Conservation (phyloP, 2,329 filamentous ascomycete genomes). For the Alternaria gaisen region DNA sequence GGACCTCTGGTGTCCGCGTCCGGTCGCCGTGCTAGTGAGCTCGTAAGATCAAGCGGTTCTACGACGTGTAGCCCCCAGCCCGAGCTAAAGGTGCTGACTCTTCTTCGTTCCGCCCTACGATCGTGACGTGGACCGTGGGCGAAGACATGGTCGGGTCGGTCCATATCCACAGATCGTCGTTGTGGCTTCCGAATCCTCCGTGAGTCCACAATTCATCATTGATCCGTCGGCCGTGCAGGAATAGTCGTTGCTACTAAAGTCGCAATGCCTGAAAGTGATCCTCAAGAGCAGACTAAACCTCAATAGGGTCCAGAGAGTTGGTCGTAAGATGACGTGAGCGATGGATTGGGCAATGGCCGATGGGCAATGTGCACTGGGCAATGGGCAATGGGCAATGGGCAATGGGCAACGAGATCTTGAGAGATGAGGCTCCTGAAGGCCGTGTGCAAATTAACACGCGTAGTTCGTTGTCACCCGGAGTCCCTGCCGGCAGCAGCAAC, state of each 20-base stretch:
- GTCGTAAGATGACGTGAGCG: slow-evolving; percentile 6
- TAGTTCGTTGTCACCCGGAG: not conserved
- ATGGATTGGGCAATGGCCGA: not conserved
- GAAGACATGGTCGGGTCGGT: not conserved
- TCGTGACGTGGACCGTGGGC: slow-evolving; percentile 1
- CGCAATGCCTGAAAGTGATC: not conserved
- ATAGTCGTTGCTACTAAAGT: not conserved
- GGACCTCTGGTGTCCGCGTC: not conserved
- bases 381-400: not conserved
- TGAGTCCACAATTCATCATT: not conserved
- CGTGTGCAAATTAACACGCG: slow-evolving; percentile 3
- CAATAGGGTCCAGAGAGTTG: not conserved
- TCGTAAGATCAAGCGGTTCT: not conserved
- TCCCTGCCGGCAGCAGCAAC: not conserved
- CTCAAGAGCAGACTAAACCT: not conserved
- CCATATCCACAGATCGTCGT: slow-evolving; percentile 1
- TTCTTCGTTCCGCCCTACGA: not conserved
- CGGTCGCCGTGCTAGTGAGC: not conserved
- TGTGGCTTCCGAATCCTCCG: not conserved
- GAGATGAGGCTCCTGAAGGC: not conserved
- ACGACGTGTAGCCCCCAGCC: not conserved
- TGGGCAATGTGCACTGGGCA: not conserved
- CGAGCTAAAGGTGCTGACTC: not conserved
- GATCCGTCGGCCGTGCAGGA: not conserved
- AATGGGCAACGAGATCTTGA: not conserved